phyloP scores from a whole-genome alignment of 2,329 filamentous ascomycete genomes.

The Nemania sp. region DNA sequence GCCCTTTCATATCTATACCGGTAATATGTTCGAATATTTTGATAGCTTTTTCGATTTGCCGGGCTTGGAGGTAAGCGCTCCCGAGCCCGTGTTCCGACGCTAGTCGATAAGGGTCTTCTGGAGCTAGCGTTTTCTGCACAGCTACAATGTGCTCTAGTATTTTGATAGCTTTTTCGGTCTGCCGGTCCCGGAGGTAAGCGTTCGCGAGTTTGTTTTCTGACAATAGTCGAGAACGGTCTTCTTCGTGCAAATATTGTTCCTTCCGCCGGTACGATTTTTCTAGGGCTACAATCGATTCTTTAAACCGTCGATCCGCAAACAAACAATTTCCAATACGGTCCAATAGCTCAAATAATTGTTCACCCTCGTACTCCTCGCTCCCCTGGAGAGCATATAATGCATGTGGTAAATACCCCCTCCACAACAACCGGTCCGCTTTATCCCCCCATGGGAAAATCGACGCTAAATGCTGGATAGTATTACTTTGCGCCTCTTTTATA shows the following conservation, averaged over 20 bases:
- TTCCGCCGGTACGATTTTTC: constrained; percentile 17
- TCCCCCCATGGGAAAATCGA: constrained; percentile 11
- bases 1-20: background rate
- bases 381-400: constrained; percentile 35
- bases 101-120: constrained; percentile 13
- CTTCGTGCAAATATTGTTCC: too few relatives aligned
- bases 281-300: constrained; percentile 17
- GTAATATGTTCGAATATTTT: constrained; percentile 20
- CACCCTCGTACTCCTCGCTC: constrained; percentile 17
- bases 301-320: constrained; percentile 26
- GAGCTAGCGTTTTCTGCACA: background rate
- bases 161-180: constrained; percentile 19
- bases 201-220: constrained; percentile 28
- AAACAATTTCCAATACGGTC: constrained; percentile 31
- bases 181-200: constrained; percentile 29
- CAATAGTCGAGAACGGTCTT: constrained; percentile 6
- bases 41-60: constrained; percentile 24
- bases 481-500: background rate
- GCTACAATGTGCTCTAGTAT: constrained; percentile 21
- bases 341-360: constrained; percentile 28
- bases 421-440: constrained; percentile 23
- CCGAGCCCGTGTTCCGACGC: constrained; percentile 26
- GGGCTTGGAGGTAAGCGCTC: constrained; percentile 26
- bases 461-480: background rate
- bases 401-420: constrained; percentile 37